Conservation (phyloP, 768 basidiomycete genomes). For the Rhizopogon vulgaris region DNA sequence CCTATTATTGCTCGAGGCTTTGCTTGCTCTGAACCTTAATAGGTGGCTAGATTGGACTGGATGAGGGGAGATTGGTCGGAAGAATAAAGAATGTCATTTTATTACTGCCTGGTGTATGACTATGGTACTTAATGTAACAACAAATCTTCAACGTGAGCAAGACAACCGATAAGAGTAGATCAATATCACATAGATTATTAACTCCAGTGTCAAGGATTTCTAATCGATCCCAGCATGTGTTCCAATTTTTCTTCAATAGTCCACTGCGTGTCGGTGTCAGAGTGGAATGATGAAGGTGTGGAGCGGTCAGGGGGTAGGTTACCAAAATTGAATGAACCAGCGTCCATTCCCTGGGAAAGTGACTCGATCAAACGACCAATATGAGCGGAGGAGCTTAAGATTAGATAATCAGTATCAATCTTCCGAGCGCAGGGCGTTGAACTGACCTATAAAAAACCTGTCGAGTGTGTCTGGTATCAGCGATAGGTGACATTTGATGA, state of each 20-base stretch:
- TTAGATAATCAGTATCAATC: slow-evolving; percentile 58
- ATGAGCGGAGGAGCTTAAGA: slow-evolving; percentile 53
- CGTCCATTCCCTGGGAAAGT: slow-evolving; percentile 75
- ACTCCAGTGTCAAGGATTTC: slow-evolving; percentile 20
- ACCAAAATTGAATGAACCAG: slow-evolving; percentile 79
- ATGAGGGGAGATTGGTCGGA: slow-evolving; percentile 4
- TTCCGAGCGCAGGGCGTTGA: slow-evolving; percentile 1
- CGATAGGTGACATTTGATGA: not conserved
- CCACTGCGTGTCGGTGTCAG: slow-evolving; percentile 58
- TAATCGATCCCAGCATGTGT: slow-evolving; percentile 51
- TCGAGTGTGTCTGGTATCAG: not conserved
- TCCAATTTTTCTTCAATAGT: slow-evolving; percentile 74
- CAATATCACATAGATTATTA: slow-evolving; percentile 19
- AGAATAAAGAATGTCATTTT: slow-evolving; percentile 14
- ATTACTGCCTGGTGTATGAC: slow-evolving; percentile 27
- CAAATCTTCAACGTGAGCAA: slow-evolving; percentile 3
- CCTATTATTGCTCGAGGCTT: slow-evolving; percentile 52
- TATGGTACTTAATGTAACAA: slow-evolving; percentile 13
- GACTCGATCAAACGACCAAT: slow-evolving; percentile 81
- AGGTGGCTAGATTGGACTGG: slow-evolving; percentile 62
- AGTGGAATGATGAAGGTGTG: slow-evolving; percentile 52
- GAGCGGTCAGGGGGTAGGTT: slow-evolving; percentile 44
- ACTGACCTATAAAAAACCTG: slow-evolving; percentile 22
- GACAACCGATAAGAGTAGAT: slow-evolving; percentile 9
- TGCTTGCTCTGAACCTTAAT: slow-evolving; percentile 65